Conservation (phyloP, 768 basidiomycete species). For the Exsudoporus frostii region DNA sequence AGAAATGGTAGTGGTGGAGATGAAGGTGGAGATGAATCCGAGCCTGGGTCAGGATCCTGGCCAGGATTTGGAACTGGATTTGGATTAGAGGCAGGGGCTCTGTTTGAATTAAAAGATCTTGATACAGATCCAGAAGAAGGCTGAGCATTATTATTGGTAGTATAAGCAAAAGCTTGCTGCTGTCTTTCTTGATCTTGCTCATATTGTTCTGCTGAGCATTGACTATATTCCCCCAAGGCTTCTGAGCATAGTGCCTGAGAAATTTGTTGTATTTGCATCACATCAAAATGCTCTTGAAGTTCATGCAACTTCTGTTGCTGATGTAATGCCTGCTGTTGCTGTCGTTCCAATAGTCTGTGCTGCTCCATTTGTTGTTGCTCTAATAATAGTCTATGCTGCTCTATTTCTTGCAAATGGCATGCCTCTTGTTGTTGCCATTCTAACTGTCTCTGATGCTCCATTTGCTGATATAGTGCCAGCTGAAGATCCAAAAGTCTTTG, state of each 20-base stretch:
- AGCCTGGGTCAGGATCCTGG: too few species aligned
- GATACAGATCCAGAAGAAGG: too few species aligned
- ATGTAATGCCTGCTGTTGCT: not conserved
- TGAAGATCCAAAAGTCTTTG: not conserved
- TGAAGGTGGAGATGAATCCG: too few species aligned
- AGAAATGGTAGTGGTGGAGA: too few species aligned
- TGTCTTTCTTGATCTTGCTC: not conserved
- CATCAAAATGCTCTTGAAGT: not conserved
- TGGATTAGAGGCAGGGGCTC: too few species aligned
- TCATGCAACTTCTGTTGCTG: not conserved
- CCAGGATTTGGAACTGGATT: too few species aligned
- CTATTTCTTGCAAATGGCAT: not conserved
- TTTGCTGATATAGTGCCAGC: not conserved
- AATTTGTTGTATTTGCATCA: not conserved
- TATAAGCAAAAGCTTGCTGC: not conserved
- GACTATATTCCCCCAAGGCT: not conserved
- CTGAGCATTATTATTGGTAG: too few species aligned
- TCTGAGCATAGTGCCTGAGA: not conserved
- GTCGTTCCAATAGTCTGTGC: not conserved
- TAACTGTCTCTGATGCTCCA: not conserved
- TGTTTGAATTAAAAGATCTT: too few species aligned
- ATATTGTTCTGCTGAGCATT: not conserved
- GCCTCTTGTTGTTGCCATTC: not conserved
- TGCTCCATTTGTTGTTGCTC: not conserved
- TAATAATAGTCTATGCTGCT: not conserved